Evolutionary conservation across 495 filamentous ascomycete genomes (phyloP).

Genomic region (Evansstolkia leycettana): DNA sequence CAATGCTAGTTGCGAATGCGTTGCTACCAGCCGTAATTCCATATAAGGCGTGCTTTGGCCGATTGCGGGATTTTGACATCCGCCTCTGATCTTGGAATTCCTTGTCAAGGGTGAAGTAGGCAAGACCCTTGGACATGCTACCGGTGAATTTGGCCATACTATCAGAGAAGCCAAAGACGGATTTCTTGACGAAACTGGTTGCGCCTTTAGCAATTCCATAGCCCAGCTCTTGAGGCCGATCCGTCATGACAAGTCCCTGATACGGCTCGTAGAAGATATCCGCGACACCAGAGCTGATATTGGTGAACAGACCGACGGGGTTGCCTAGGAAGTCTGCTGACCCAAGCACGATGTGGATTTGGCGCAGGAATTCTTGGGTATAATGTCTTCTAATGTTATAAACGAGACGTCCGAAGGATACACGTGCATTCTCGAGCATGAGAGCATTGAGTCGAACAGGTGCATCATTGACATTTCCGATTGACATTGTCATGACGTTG

Average conservation of each 20-base stretch:
- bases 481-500: conserved; percentile 97
- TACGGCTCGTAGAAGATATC: conserved; percentile 99
- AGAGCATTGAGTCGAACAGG: conserved; percentile 85
- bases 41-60: conserved; percentile 92
- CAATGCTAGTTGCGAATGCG: conserved; percentile 84
- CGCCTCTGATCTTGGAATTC: conserved; percentile 94
- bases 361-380: conserved; percentile 87
- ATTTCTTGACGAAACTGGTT: conserved; percentile 95
- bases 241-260: conserved; percentile 93
- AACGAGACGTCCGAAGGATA: conserved; percentile 71
- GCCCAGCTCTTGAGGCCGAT: conserved; percentile 86
- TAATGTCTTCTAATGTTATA: conserved; percentile 86
- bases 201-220: conserved; percentile 93
- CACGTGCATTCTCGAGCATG: conserved; percentile 89
- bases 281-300: conserved; percentile 88
- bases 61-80: conserved; percentile 84
- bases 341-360: conserved; percentile 91
- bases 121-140: conserved; percentile 89
- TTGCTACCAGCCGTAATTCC: conserved; percentile 93
- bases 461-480: conserved; percentile 97
- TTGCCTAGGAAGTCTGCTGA: conserved; percentile 98
- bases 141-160: conserved; percentile 94
- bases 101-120: conserved; percentile 92
- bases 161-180: conserved; percentile 91
- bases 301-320: conserved; percentile 95